A percentile compares a stretch with the other conserved stretches of the same genome.
Evolutionary conservation across 1,139 yeast genomes (phyloP).

Genomic region (Trichomonascaceae sp.): DNA sequence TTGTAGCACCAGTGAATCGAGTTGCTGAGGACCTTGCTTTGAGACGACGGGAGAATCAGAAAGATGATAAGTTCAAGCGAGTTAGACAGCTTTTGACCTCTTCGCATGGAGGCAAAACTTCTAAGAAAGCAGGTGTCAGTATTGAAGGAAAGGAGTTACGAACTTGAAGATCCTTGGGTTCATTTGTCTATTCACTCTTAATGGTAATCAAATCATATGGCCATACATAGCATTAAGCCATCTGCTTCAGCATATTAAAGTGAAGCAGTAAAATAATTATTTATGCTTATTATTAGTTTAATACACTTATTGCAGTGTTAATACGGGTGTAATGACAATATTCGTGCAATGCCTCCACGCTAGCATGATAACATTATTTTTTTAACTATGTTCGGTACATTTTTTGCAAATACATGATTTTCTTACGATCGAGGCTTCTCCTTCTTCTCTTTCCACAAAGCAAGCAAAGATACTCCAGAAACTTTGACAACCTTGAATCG

Average conservation of each 20-base stretch:
- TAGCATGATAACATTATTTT: background rate
- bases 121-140: constrained; percentile 63
- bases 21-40: constrained; percentile 37
- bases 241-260: background rate
- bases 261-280: background rate
- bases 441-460: constrained; percentile 99
- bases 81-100: constrained; percentile 49
- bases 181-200: background rate
- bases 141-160: constrained; percentile 52
- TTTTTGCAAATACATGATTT: constrained; percentile 6
- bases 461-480: constrained; percentile 98
- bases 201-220: background rate
- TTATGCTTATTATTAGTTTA: background rate
- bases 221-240: background rate
- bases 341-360: background rate
- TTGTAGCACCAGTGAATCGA: constrained; percentile 76
- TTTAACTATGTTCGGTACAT: constrained; percentile 1
- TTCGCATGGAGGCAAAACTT: constrained; percentile 42
- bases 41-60: constrained; percentile 25
- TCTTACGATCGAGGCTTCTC: constrained; percentile 99
- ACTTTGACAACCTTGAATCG: constrained; percentile 99
- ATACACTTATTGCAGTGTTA: background rate
- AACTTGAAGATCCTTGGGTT: background rate
- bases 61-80: constrained; percentile 68
- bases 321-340: background rate